A percentile compares a stretch with the other conserved stretches of the same genome.
These are phyloP conservation scores for Euphorbia tirucalli DNA, from an alignment of 345 rosid genomes.

Conservation along the genomic window DNA sequence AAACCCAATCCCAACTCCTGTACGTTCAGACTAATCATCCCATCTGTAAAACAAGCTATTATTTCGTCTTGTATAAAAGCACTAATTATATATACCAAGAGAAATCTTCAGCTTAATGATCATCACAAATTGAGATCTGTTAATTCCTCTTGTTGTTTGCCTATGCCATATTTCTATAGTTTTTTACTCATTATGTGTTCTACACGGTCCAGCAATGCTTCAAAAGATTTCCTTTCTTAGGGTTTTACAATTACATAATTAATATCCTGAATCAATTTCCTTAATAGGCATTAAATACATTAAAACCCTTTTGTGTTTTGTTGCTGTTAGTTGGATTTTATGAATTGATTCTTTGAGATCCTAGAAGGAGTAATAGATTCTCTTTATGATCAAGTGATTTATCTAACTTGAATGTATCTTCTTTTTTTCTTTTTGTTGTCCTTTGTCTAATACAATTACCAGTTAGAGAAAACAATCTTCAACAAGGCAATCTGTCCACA, in stretches of 20 bases:
- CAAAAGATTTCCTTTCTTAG: not conserved
- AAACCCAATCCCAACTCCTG: not conserved
- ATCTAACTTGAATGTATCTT: not conserved
- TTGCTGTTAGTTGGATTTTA: not conserved
- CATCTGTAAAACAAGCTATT: not conserved
- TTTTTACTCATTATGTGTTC: not conserved
- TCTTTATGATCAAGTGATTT: not conserved
- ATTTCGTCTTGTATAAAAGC: not conserved
- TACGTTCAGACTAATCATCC: not conserved
- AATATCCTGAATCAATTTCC: not conserved
- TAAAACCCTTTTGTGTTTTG: not conserved
- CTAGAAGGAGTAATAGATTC: not conserved
- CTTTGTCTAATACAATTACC: not conserved
- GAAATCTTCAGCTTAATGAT: not conserved
- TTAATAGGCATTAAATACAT: not conserved
- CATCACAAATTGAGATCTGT: not conserved
- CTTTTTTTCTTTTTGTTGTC: not conserved
- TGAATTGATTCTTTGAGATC: not conserved
- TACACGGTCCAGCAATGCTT: not conserved
- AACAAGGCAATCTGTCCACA: not conserved
- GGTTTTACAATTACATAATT: not conserved
- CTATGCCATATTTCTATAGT: not conserved
- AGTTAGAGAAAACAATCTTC: not conserved
- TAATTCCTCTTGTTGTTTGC: not conserved
- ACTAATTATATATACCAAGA: not conserved